Percentiles rank a stretch among this genome's conserved stretches.
Evolutionary conservation across 2,329 filamentous ascomycete genomes (phyloP).

Genomic region (Sarocladium strictum): DNA sequence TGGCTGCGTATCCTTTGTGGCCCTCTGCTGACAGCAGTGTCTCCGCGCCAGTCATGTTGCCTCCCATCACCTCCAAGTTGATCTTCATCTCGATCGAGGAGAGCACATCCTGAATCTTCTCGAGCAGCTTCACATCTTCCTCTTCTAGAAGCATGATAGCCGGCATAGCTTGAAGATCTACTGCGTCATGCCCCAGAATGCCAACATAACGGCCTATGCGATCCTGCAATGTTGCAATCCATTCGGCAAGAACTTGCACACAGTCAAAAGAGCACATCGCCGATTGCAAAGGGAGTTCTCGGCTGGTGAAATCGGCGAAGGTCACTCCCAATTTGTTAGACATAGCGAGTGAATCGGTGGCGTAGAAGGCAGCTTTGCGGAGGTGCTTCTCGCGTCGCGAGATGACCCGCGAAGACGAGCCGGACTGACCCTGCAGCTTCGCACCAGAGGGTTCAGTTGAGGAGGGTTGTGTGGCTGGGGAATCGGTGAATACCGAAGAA

Average conservation of each 20-base stretch:
- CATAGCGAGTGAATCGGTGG: conserved; percentile 84
- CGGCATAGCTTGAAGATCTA: conserved; percentile 74
- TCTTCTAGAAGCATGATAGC: conserved; percentile 87
- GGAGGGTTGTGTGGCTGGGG: conserved; percentile 42
- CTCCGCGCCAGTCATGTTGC: conserved; percentile 46
- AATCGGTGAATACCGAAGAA: conserved; percentile 43
- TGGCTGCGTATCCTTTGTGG: conserved; percentile 73
- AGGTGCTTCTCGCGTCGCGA: conserved; percentile 78
- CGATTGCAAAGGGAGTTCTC: conserved; percentile 83
- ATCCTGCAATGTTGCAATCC: conserved; percentile 89
- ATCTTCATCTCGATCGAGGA: conserved; percentile 74
- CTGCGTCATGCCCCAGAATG: conserved; percentile 74
- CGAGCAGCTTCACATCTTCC: conserved; percentile 79
- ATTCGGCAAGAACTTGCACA: conserved; percentile 88
- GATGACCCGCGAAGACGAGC: conserved; percentile 4
- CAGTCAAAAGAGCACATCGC: conserved; percentile 93
- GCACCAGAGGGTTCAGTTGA: conserved; percentile 40
- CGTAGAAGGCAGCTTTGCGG: conserved; percentile 91
- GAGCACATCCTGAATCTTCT: conserved; percentile 76
- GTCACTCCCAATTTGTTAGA: conserved; percentile 80
- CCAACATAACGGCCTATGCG: conserved; percentile 87
- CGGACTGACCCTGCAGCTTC: not conserved
- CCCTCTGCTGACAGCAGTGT: conserved; percentile 49
- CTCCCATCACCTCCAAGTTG: conserved; percentile 40
- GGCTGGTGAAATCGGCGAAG: conserved; percentile 75